phyloP scores from a whole-genome alignment of 2,329 filamentous ascomycete genomes.

The Talaromyces islandicus region DNA sequence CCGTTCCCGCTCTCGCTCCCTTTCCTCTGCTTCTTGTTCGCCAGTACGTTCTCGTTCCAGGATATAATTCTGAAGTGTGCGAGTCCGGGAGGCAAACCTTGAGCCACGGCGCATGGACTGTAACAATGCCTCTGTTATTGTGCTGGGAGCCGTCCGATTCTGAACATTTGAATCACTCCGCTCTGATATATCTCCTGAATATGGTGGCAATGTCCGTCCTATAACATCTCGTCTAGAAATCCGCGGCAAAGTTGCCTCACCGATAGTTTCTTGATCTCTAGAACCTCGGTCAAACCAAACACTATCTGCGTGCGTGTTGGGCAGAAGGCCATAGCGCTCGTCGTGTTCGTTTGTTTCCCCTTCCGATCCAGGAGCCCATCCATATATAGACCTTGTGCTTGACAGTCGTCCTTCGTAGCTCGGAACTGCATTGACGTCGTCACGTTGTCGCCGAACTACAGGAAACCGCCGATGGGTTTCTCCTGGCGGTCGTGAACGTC shows the following conservation, averaged over 20 bases:
- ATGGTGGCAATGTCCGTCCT: constrained; percentile 15
- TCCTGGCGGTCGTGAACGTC: constrained; percentile 21
- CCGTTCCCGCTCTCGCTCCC: constrained; percentile 10
- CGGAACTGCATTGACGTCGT: constrained; percentile 40
- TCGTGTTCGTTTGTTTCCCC: constrained; percentile 23
- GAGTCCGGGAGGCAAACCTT: constrained; percentile 28
- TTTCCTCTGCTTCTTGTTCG: constrained; percentile 15
- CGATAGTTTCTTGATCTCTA: constrained; percentile 16
- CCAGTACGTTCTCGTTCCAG: constrained; percentile 26
- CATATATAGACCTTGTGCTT: constrained; percentile 51
- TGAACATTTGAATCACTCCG: constrained; percentile 13
- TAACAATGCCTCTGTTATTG: constrained; percentile 28
- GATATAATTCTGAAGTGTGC: constrained; percentile 35
- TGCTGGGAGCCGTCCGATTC: constrained; percentile 10
- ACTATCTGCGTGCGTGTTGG: constrained; percentile 14
- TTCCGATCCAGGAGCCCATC: constrained; percentile 52
- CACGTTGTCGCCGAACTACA: constrained; percentile 30
- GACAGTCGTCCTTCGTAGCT: constrained; percentile 52
- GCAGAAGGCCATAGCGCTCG: neutral
- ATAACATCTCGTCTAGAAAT: constrained; percentile 19
- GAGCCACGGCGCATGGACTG: constrained; percentile 37
- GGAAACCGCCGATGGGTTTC: constrained; percentile 40
- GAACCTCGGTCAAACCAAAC: constrained; percentile 21
- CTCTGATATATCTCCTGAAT: constrained; percentile 19
- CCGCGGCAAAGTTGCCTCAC: constrained; percentile 18